A percentile compares a stretch with the other conserved stretches of the same genome.
These are phyloP conservation scores for Claviceps quebecensis DNA, from an alignment of 2,329 filamentous ascomycete species.

Conservation along the genomic window DNA sequence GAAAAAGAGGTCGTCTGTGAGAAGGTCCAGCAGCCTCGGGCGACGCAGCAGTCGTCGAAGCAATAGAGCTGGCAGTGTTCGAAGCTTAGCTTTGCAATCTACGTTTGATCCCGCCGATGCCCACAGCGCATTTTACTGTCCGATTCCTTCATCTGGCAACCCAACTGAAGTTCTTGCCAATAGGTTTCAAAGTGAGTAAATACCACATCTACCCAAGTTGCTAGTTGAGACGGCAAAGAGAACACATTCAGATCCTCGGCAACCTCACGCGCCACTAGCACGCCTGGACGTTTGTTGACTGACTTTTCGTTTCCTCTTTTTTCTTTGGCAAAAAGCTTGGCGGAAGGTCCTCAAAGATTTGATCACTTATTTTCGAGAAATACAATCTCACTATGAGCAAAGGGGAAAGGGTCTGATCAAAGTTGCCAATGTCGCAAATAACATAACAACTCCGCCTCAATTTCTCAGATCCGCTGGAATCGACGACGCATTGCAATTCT, in stretches of 20 bases:
- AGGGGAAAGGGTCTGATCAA: slow-evolving; percentile 72
- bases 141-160: slow-evolving; percentile 73
- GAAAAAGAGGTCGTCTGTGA: slow-evolving; percentile 76
- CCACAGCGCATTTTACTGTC: slow-evolving; percentile 78
- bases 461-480: slow-evolving; percentile 77
- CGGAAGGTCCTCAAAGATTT: slow-evolving; percentile 89
- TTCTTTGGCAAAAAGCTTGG: slow-evolving; percentile 49
- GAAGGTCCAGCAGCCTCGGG: slow-evolving; percentile 58
- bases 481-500: slow-evolving; percentile 68
- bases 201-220: background rate
- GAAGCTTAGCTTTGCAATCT: slow-evolving; percentile 61
- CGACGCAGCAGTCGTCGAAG: slow-evolving; percentile 73
- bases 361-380: slow-evolving; percentile 84
- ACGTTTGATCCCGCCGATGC: slow-evolving; percentile 52
- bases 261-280: background rate
- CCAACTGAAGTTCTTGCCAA: slow-evolving; percentile 80
- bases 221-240: background rate
- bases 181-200: slow-evolving; percentile 66
- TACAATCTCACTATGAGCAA: slow-evolving; percentile 78
- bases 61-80: slow-evolving; percentile 73
- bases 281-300: background rate
- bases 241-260: too few species aligned
- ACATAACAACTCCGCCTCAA: slow-evolving; percentile 56
- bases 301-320: background rate
- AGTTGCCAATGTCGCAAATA: slow-evolving; percentile 72